Conservation (phyloP, 352 stramenopile species). For the Aphanomyces cochlioides region DNA sequence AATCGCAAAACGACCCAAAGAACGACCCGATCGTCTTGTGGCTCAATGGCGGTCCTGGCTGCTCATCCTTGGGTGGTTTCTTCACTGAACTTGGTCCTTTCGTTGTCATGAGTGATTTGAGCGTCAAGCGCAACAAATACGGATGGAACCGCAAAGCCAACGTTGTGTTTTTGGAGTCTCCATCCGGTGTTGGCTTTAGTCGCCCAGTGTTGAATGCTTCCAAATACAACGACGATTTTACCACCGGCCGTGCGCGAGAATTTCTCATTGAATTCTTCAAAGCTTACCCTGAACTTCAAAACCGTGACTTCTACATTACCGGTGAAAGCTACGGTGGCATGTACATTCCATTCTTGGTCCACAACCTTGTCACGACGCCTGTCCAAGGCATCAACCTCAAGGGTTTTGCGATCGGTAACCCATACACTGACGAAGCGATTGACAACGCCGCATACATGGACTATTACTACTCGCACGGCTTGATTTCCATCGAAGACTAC, state of each 20-base stretch:
- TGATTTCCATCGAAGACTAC: slow-evolving; percentile 65
- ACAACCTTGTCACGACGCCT: slow-evolving; percentile 53
- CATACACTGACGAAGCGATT: slow-evolving; percentile 42
- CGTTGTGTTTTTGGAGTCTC: slow-evolving; percentile 87
- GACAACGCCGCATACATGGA: slow-evolving; percentile 27
- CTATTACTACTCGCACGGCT: slow-evolving; percentile 66
- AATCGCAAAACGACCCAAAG: slow-evolving; percentile 47
- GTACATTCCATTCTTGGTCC: slow-evolving; percentile 80
- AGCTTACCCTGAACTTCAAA: slow-evolving; percentile 63
- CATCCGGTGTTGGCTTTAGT: slow-evolving; percentile 81
- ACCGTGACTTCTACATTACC: slow-evolving; percentile 76
- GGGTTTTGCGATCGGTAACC: slow-evolving; percentile 68
- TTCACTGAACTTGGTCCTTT: slow-evolving; percentile 79
- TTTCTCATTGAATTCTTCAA: slow-evolving; percentile 72
- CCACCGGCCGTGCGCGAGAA: slow-evolving; percentile 49
- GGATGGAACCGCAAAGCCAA: slow-evolving; percentile 85
- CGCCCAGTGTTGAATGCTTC: slow-evolving; percentile 42
- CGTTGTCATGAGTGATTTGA: slow-evolving; percentile 45
- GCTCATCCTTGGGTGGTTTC: slow-evolving; percentile 75
- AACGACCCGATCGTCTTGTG: slow-evolving; percentile 83
- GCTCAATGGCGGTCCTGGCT: slow-evolving; percentile 90
- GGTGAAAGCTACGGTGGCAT: slow-evolving; percentile 86
- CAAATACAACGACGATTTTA: slow-evolving; percentile 57
- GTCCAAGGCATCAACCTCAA: slow-evolving; percentile 50
- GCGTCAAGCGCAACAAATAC: slow-evolving; percentile 67